Conservation (phyloP, 768 basidiomycete genomes). For the Piloderma croceum region DNA sequence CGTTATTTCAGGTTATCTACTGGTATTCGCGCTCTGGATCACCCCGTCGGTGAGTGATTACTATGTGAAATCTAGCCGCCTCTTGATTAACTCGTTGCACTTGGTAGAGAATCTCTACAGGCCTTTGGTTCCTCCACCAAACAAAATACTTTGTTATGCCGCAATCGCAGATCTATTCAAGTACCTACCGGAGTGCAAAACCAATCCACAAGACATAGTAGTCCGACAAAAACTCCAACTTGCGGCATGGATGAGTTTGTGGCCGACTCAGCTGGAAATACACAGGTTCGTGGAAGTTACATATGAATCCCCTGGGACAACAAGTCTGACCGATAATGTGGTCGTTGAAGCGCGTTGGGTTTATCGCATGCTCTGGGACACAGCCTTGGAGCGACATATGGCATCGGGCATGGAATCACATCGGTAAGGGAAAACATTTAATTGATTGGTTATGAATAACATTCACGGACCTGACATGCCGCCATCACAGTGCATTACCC, state of each 20-base stretch:
- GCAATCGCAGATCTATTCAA: constrained; percentile 70
- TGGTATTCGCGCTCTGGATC: constrained; percentile 74
- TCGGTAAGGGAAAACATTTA: too few relatives aligned
- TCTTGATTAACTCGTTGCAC: not conserved
- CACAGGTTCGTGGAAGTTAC: constrained; percentile 52
- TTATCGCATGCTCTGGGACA: constrained; percentile 74
- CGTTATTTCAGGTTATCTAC: constrained; percentile 80
- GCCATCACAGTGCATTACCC: constrained; percentile 65
- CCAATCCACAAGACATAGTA: constrained; percentile 47
- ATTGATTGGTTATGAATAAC: too few relatives aligned
- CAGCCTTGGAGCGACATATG: constrained; percentile 66
- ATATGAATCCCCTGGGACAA: too few relatives aligned
- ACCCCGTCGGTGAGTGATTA: constrained; percentile 67
- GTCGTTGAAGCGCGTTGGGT: constrained; percentile 65
- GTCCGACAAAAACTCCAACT: constrained; percentile 63
- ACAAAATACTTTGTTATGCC: constrained; percentile 59
- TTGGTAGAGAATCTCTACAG: constrained; percentile 62
- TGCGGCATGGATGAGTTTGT: constrained; percentile 78
- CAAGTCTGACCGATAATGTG: too few relatives aligned
- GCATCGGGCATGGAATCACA: constrained; percentile 78
- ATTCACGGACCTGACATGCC: too few relatives aligned
- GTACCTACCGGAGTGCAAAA: constrained; percentile 62
- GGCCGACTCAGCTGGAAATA: constrained; percentile 55
- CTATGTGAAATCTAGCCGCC: too few relatives aligned
- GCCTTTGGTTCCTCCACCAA: constrained; percentile 46